Conservation (phyloP, 768 basidiomycete species). For the Mycena galopus region DNA sequence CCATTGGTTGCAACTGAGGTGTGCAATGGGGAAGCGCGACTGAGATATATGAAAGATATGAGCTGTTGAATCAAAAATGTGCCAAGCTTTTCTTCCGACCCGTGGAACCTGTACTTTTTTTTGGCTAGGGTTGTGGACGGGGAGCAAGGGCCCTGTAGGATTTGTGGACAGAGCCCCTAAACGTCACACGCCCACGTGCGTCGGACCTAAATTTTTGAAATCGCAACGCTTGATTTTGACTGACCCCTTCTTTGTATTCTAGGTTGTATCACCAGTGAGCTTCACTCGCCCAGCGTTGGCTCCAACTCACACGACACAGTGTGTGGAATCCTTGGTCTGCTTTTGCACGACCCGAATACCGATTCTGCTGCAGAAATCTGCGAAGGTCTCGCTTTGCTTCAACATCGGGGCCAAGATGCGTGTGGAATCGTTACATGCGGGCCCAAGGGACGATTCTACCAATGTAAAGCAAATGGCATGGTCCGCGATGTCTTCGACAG, state of each 20-base stretch:
- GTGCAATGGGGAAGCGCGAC: no score
- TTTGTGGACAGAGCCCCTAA: background rate
- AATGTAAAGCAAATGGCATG: slow-evolving; percentile 99
- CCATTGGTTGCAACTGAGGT: no score
- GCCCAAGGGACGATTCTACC: slow-evolving; percentile 93
- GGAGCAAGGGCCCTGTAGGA: no score
- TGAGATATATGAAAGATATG: no score
- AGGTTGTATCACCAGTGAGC: slow-evolving; percentile 18
- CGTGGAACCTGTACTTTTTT: background rate
- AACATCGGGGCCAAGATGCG: slow-evolving; percentile 98
- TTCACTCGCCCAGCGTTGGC: no score
- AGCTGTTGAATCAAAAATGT: no score
- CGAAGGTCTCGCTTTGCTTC: slow-evolving; percentile 94
- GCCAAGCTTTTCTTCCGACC: background rate
- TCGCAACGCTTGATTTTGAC: background rate
- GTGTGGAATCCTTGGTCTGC: slow-evolving; percentile 94
- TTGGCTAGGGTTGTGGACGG: no score
- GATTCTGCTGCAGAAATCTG: slow-evolving; percentile 90
- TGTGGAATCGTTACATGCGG: slow-evolving; percentile 98
- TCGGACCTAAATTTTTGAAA: background rate
- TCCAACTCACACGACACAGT: slow-evolving; percentile 51
- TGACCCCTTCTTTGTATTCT: slow-evolving; percentile 13
- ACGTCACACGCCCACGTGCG: background rate
- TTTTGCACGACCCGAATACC: slow-evolving; percentile 81
- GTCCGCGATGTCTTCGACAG: slow-evolving; percentile 96